Evolutionary conservation across 1,284 basidiomycete species (phyloP).

Genomic region (Sporisorium exsertum): DNA sequence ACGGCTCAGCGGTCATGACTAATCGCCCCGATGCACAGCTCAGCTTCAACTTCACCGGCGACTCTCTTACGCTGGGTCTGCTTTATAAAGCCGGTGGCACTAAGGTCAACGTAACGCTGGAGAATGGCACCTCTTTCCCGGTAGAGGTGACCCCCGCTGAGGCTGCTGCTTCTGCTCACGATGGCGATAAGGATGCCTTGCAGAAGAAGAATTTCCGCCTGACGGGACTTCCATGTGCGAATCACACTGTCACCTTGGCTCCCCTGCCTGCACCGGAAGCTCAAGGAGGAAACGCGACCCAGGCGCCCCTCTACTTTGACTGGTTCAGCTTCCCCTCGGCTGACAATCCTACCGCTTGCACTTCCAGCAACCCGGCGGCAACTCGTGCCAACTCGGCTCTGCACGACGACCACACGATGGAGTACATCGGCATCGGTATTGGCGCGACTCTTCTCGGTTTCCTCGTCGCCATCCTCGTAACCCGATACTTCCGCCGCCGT

Average conservation of each 20-base stretch:
- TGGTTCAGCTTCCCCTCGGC: slow-evolving; percentile 22
- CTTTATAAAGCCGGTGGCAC: slow-evolving; percentile 22
- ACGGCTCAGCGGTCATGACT: slow-evolving; percentile 19
- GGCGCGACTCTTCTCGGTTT: slow-evolving; percentile 14
- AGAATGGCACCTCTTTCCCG: slow-evolving; percentile 15
- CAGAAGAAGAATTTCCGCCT: slow-evolving; percentile 29
- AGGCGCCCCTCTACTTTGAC: slow-evolving; percentile 22
- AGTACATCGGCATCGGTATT: slow-evolving; percentile 22
- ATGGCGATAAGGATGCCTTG: slow-evolving; percentile 7
- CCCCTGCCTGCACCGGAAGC: background rate
- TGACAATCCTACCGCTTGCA: slow-evolving; percentile 5
- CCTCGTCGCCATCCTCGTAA: slow-evolving; percentile 4
- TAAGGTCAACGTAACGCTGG: slow-evolving; percentile 14
- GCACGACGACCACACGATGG: slow-evolving; percentile 3
- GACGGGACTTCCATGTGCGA: slow-evolving; percentile 13
- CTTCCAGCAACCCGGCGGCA: background rate
- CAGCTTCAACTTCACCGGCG: slow-evolving; percentile 24
- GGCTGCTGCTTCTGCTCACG: slow-evolving; percentile 9
- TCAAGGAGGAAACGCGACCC: background rate
- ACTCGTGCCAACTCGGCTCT: background rate
- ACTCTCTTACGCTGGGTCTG: slow-evolving; percentile 20
- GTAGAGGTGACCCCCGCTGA: slow-evolving; percentile 14
- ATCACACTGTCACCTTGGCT: slow-evolving; percentile 25
- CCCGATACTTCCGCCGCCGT: background rate
- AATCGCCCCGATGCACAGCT: slow-evolving; percentile 5